Percentiles rank a stretch among this genome's conserved stretches.
phyloP scores from a whole-genome alignment of 2,329 filamentous ascomycete species.

The Fusarium graminum region DNA sequence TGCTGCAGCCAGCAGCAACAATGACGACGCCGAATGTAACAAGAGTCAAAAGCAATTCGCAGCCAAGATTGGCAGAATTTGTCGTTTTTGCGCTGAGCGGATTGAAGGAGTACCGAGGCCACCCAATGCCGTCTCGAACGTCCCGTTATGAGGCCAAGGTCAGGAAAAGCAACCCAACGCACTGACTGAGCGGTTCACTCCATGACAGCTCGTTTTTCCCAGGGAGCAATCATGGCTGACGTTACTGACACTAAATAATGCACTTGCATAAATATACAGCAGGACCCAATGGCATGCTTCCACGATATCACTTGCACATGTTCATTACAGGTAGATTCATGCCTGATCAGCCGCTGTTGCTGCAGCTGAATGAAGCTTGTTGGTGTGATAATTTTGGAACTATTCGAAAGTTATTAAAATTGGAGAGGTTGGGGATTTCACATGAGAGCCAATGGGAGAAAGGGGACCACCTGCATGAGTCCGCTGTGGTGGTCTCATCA shows the following conservation, averaged over 20 bases:
- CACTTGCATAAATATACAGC: conserved; percentile 42
- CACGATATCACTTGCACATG: conserved; percentile 50
- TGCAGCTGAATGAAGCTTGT: conserved; percentile 44
- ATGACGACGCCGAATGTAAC: conserved; percentile 19
- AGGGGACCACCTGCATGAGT: conserved; percentile 21
- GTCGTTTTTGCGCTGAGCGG: conserved; percentile 28
- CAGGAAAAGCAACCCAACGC: conserved; percentile 31
- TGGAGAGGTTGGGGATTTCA: conserved; percentile 45
- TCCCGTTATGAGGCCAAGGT: conserved; percentile 36
- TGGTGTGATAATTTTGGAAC: conserved; percentile 26
- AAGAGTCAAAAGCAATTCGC: conserved; percentile 18
- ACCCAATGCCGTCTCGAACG: conserved; percentile 19
- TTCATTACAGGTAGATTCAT: conserved; percentile 45
- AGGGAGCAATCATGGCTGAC: conserved; percentile 37
- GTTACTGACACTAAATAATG: conserved; percentile 46
- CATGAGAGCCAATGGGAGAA: conserved; percentile 41
- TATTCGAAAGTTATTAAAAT: conserved; percentile 31
- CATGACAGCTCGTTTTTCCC: conserved; percentile 31
- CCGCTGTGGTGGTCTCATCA: conserved; percentile 35
- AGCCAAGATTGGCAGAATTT: conserved; percentile 30
- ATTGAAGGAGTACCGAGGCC: conserved; percentile 29
- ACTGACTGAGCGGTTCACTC: conserved; percentile 17
- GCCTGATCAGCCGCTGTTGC: conserved; percentile 41
- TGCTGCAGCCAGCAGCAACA: conserved; percentile 27
- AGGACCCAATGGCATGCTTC: conserved; percentile 50